Percentiles rank a stretch among this genome's conserved stretches.
Evolutionary conservation across 805 yeast species (phyloP).

Genomic region (Diddensiella santjacobensis): DNA sequence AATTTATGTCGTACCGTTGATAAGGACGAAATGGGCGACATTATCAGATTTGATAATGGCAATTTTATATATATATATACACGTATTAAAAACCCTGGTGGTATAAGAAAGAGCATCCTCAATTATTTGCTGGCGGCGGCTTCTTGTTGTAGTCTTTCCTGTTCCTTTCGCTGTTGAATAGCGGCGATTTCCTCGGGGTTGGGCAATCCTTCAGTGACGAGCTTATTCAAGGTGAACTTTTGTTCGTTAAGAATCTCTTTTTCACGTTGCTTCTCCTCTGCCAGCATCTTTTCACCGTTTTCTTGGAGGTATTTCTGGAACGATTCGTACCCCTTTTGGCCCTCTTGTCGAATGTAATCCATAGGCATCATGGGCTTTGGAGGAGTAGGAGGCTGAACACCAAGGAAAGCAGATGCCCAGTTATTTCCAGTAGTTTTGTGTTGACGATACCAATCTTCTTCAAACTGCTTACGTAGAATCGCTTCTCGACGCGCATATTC

Average conservation of each 20-base stretch:
- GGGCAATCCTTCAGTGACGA: slow-evolving; percentile 64
- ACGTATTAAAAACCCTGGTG: no score
- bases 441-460: slow-evolving; percentile 42
- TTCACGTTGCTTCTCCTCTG: slow-evolving; percentile 44
- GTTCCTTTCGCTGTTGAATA: slow-evolving; percentile 16
- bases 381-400: slow-evolving; percentile 51
- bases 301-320: slow-evolving; percentile 81
- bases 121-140: background rate
- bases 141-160: slow-evolving; percentile 7
- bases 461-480: slow-evolving; percentile 61
- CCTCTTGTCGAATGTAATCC: slow-evolving; percentile 86
- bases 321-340: slow-evolving; percentile 80
- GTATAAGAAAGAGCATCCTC: no score
- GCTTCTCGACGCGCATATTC: slow-evolving; percentile 81
- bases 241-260: slow-evolving; percentile 80
- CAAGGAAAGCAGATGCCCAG: slow-evolving; percentile 61
- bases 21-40: no score
- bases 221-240: slow-evolving; percentile 78
- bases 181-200: slow-evolving; percentile 35
- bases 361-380: slow-evolving; percentile 71
- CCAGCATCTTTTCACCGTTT: slow-evolving; percentile 56
- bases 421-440: slow-evolving; percentile 37
- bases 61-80: no score
- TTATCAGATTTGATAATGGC: no score
- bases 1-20: no score